Evolutionary conservation across 352 stramenopile genomes (phyloP), one percentile per base, ranked within the genome.

Genomic region (Pythium aquatile): DNA sequence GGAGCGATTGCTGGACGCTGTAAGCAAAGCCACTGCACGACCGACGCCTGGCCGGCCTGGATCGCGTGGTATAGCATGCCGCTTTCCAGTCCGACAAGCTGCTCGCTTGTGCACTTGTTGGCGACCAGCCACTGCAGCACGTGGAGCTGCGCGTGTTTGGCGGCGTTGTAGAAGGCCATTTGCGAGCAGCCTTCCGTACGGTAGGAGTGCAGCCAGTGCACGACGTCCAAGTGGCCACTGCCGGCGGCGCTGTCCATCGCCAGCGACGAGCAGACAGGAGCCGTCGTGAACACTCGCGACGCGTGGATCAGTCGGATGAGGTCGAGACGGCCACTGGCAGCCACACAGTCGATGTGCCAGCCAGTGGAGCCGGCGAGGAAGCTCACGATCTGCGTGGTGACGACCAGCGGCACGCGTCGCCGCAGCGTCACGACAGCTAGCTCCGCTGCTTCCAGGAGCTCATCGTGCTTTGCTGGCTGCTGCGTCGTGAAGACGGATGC

Each of bases 201-300:
- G 17, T 65, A 37, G 9, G 40, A 10, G 37, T 65, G 60, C 16
- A 72, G 55, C 52, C 52, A 72, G 11, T 32, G 33, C 28, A 68
- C 39, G 5, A 55, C 11, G 3, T 5, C 14, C 17, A 72, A 29
- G 52, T 68, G 24, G 10, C 53, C 60, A 4, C 28, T 24, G 1
- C 29, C 32, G 8, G 65, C 59, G 5, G 60, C 65, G 3, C n/a
- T 17, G 39, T 72, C 65, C 59, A 72, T 68, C 7, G 65, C 65
- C 16, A 63, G 39, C 40, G 58, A 42, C 24, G 65, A 48, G 42
- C 65, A 72, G 14, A 58, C 11, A 11, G 42, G 6, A 8, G 46
- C 59, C 0, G 24, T 53, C 1, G 52, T 61, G 29, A 39, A 46
- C n/a, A 29, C 28, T 14, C 26, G 13, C 10, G 49, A 28, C 20